phyloP scores from a whole-genome alignment of 139 green algal species.

The Mesostigma viride region DNA sequence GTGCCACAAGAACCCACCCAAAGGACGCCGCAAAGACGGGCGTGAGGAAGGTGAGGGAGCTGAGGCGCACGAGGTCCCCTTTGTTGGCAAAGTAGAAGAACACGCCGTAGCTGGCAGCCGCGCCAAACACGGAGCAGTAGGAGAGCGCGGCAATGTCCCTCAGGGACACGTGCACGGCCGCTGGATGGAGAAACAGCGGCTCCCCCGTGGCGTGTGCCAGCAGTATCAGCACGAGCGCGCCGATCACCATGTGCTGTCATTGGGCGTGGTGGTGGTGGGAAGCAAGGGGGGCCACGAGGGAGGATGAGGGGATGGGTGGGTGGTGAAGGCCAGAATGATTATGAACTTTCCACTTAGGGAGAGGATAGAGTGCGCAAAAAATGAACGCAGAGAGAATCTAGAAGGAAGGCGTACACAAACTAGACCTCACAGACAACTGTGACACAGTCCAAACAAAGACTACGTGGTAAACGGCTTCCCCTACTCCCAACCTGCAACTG shows the following conservation, averaged over 20 bases:
- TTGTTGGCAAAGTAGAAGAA: constrained; percentile 53
- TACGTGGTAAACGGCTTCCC: too few relatives aligned
- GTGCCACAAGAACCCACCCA: constrained; percentile 8
- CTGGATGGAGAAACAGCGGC: constrained; percentile 26
- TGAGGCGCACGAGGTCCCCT: constrained; percentile 65
- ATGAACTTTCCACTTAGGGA: too few relatives aligned
- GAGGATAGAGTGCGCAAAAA: too few relatives aligned
- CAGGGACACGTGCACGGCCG: constrained; percentile 15
- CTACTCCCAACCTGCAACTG: too few relatives aligned
- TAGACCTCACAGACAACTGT: too few relatives aligned
- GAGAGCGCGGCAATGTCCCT: constrained; percentile 32
- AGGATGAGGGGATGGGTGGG: too few relatives aligned
- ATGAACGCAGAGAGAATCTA: too few relatives aligned
- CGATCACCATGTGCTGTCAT: constrained; percentile 90
- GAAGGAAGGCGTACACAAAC: too few relatives aligned
- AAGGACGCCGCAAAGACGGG: constrained; percentile 77
- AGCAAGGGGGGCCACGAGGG: too few relatives aligned
- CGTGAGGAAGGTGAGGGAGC: constrained; percentile 89
- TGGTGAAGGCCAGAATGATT: too few relatives aligned
- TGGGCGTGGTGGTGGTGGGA: too few relatives aligned
- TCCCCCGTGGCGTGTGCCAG: constrained; percentile 20
- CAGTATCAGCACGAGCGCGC: constrained; percentile 48
- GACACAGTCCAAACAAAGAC: too few relatives aligned
- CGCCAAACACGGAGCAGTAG: constrained; percentile 81
- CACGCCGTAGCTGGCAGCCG: constrained; percentile 75